A percentile compares a stretch with the other conserved stretches of the same genome.
These are phyloP conservation scores for Barnettozyma sp. DNA, from an alignment of 805 yeast genomes.

Conservation along the genomic window DNA sequence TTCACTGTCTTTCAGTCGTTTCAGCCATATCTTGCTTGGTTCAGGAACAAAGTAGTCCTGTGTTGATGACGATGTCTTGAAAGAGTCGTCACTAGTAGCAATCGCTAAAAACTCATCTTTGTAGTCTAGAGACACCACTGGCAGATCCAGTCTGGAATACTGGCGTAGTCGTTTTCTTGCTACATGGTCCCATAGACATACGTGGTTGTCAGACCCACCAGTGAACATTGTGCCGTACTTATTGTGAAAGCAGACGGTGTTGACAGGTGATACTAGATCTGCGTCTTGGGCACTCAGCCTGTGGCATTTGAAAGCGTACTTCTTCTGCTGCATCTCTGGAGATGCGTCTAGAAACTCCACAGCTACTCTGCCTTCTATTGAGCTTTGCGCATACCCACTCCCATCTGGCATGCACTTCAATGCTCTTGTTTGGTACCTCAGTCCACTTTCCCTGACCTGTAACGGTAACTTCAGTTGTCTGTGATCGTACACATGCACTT, in stretches of 20 bases:
- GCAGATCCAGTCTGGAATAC: slow-evolving; percentile 46
- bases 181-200: slow-evolving; percentile 85
- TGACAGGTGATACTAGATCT: slow-evolving; percentile 68
- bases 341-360: slow-evolving; percentile 58
- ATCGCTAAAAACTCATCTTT: slow-evolving; percentile 32
- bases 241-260: slow-evolving; percentile 73
- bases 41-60: slow-evolving; percentile 11
- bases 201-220: slow-evolving; percentile 87
- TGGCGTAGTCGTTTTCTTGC: slow-evolving; percentile 72
- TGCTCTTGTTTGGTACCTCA: slow-evolving; percentile 57
- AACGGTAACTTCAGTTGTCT: slow-evolving; percentile 40
- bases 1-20: slow-evolving; percentile 15
- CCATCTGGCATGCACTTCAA: slow-evolving; percentile 48
- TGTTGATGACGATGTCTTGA: slow-evolving; percentile 31
- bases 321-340: slow-evolving; percentile 33
- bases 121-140: slow-evolving; percentile 37
- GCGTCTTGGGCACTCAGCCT: slow-evolving; percentile 42
- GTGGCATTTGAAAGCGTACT: slow-evolving; percentile 82
- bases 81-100: slow-evolving; percentile 45
- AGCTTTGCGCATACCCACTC: slow-evolving; percentile 57
- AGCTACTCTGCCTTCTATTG: slow-evolving; percentile 79
- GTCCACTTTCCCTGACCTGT: slow-evolving; percentile 52
- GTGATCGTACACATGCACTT: slow-evolving; percentile 51
- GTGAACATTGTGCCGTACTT: slow-evolving; percentile 71
- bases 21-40: slow-evolving; percentile 16